A percentile compares a stretch with the other conserved stretches of the same genome.
phyloP scores from a whole-genome alignment of 345 rosid species.

The Ceriops decandra region DNA sequence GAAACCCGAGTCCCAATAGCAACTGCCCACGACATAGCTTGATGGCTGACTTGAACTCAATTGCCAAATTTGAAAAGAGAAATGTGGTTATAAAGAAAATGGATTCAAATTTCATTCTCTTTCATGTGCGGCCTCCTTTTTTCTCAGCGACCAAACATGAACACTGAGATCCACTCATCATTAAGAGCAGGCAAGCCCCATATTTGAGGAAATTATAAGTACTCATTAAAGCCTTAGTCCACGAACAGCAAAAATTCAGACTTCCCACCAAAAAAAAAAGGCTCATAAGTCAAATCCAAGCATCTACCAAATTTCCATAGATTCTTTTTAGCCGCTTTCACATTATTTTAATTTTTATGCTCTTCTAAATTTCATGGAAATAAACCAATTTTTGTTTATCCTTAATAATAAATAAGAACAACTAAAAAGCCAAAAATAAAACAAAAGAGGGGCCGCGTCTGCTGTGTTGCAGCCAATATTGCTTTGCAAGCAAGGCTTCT shows the following conservation, averaged over 20 bases:
- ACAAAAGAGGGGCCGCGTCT: too few relatives aligned
- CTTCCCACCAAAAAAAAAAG: neutral
- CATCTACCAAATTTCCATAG: neutral
- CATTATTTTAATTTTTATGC: neutral
- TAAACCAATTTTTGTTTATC: too few relatives aligned
- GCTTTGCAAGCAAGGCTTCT: too few relatives aligned
- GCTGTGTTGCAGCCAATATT: too few relatives aligned
- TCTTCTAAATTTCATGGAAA: too few relatives aligned
- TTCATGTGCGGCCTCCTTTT: neutral
- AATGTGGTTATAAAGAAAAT: neutral
- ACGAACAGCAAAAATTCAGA: neutral
- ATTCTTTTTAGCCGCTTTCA: neutral
- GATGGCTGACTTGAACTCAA: constrained; percentile 2
- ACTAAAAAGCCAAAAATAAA: too few relatives aligned
- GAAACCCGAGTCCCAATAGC: neutral
- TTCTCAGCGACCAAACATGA: constrained; percentile 12
- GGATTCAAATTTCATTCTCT: neutral
- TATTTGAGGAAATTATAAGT: neutral
- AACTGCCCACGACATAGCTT: neutral
- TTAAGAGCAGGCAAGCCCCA: constrained; percentile 15
- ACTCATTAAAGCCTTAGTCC: neutral
- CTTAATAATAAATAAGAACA: too few relatives aligned
- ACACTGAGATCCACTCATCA: constrained; percentile 21
- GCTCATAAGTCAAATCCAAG: neutral
- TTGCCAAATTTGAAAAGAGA: neutral